Conservation (phyloP, 257 asterid species). For the Nicotiana paniculata region DNA sequence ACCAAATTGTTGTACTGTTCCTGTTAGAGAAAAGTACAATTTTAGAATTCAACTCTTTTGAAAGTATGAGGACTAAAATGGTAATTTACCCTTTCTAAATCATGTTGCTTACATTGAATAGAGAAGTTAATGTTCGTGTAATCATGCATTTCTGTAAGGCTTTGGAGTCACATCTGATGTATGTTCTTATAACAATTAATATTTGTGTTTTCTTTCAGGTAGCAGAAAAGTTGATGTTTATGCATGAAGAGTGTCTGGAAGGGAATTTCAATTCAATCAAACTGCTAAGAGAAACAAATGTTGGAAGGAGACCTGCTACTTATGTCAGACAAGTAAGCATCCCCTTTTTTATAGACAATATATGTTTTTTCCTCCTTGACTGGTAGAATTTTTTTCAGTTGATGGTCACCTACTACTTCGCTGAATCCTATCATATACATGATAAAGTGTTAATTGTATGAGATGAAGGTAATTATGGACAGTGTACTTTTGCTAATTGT, state of each 20-base stretch:
- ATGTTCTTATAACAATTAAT: neutral
- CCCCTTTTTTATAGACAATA: neutral
- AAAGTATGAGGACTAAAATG: neutral
- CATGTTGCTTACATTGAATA: neutral
- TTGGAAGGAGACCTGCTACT: constrained; percentile 23
- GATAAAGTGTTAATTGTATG: neutral
- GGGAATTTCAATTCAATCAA: constrained; percentile 49
- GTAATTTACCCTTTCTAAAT: neutral
- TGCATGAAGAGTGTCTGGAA: constrained; percentile 64
- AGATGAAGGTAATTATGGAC: neutral
- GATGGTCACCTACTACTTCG: neutral
- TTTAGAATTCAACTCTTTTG: too few relatives aligned
- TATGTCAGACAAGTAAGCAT: constrained; percentile 37
- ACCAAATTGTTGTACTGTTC: neutral
- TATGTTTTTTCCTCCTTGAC: neutral
- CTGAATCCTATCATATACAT: neutral
- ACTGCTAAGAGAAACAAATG: constrained; percentile 33
- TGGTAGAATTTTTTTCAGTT: neutral
- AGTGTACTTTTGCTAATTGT: neutral
- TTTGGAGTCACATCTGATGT: neutral
- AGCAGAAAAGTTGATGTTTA: constrained; percentile 53
- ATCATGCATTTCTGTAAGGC: neutral
- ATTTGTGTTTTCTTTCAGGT: constrained; percentile 23
- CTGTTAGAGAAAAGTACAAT: neutral
- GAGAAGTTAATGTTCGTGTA: neutral